Conservation (phyloP, 768 basidiomycete genomes). For the Tricholoma hemisulphureum region DNA sequence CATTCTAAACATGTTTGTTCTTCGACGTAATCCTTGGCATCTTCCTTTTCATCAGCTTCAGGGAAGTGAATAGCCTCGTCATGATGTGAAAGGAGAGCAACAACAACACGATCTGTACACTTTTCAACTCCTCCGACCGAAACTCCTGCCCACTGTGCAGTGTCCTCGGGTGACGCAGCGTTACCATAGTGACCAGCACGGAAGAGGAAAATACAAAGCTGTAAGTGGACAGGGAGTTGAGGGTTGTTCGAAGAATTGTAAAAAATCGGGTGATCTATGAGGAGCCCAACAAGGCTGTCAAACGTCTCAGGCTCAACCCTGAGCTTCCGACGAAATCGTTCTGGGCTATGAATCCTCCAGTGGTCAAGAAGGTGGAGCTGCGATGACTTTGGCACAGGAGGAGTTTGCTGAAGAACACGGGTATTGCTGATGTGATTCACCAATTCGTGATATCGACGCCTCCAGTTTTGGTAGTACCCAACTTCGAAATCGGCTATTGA, state of each 20-base stretch:
- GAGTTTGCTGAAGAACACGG: not conserved
- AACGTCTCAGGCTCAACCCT: conserved; percentile 9
- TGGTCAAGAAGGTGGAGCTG: not conserved
- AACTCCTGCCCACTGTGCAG: too few species aligned
- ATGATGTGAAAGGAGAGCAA: too few species aligned
- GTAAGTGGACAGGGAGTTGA: conserved; percentile 8
- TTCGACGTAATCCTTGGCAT: not conserved
- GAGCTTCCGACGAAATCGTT: conserved; percentile 2
- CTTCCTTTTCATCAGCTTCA: not conserved
- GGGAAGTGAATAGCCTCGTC: too few species aligned
- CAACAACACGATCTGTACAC: too few species aligned
- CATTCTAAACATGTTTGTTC: not conserved
- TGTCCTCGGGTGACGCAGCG: not conserved
- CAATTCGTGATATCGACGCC: too few species aligned
- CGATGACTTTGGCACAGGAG: not conserved
- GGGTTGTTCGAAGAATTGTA: conserved; percentile 1
- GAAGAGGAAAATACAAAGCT: conserved; percentile 8
- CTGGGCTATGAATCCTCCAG: not conserved
- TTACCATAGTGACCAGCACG: conserved; percentile 11
- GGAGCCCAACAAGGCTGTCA: not conserved
- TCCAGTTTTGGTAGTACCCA: not conserved
- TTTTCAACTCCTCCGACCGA: too few species aligned
- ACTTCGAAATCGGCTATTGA: not conserved
- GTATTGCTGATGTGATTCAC: not conserved
- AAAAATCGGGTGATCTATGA: conserved; percentile 4